Evolutionary conservation across 352 stramenopile species (phyloP), one percentile per base, ranked within the genome.

Genomic region (Hyphochytrium catenoides): DNA sequence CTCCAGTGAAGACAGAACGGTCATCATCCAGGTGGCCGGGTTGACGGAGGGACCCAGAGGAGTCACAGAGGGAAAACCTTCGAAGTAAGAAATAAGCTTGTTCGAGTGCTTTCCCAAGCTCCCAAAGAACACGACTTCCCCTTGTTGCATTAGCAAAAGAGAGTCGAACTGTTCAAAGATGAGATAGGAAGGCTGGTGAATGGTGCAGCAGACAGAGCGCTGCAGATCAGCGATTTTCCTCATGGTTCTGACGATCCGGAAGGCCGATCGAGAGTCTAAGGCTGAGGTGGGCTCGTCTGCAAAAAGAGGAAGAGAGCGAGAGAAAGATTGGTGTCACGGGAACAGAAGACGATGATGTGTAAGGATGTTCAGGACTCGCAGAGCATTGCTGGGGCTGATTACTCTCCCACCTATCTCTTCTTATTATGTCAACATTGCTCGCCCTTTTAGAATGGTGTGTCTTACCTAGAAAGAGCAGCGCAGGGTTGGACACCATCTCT

Each of bases 111-210:
- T 11, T 4, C 39, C 39, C 9, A 46, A 12, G 1, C 21, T 22
- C 9, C 39, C 39, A 21, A 23, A 46, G 14, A 34, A 46, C 17
- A 46, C 39, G 8, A n/a, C 15, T 9, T n/a, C 22, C 1, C 39
- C 39, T 14, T 34, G 31, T 28, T 46, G 30, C 3, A 54, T 36
- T 25, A 54, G 30, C 3, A 54, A 31, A 3, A 54, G 17, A 2
- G 51, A 23, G 22, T 54, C 47, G 49, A 54, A 54, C 2, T 52
- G 4, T 11, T 47, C 34, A 38, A 52, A 52, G 14, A 34, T 26
- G 16, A 21, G 16, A 14, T 22, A n/a, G 18, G 24, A 35, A 14
- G 47, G 47, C 26, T 54, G 47, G 16, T 54, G 47, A 17, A 54
- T 54, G 31, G 47, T 54, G 23, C 39, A 52, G n/a, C 51, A 38